These are phyloP conservation scores for Entoloma clypeatum DNA, from an alignment of 1,284 basidiomycete genomes.

Conservation along the genomic window DNA sequence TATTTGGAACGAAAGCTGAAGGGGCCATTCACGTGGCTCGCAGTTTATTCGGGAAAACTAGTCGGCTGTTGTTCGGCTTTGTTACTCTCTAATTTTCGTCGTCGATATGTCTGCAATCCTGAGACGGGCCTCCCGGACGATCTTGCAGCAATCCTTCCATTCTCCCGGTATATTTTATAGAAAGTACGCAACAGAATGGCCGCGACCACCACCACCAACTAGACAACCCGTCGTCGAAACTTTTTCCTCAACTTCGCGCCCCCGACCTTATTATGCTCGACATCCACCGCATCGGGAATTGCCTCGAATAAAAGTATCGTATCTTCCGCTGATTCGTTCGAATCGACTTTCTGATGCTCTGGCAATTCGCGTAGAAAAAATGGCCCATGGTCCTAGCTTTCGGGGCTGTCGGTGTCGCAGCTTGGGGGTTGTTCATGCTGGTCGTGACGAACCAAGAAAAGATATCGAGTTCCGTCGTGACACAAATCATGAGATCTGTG, in stretches of 20 bases:
- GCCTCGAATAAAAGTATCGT: conserved; percentile 22
- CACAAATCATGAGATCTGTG: conserved; percentile 58
- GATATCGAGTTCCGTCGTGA: conserved; percentile 70
- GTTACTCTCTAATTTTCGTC: no score
- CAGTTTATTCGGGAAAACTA: no score
- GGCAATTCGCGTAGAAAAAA: conserved; percentile 29
- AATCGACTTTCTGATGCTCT: background rate
- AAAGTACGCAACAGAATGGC: conserved; percentile 17
- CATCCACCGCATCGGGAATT: conserved; percentile 23
- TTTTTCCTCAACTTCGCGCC: conserved; percentile 22
- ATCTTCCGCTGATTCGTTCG: background rate
- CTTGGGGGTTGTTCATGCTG: conserved; percentile 65
- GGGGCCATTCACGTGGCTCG: no score
- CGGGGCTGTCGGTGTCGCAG: conserved; percentile 49
- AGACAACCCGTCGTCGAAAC: conserved; percentile 21
- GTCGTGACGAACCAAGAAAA: conserved; percentile 75
- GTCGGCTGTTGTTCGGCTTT: no score
- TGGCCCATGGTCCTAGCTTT: conserved; percentile 61
- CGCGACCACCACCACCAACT: conserved; percentile 18
- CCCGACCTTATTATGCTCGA: conserved; percentile 22
- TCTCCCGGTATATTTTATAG: background rate
- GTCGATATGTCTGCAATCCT: background rate
- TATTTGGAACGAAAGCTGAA: no score
- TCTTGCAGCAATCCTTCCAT: no score
- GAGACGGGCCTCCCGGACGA: background rate